Evolutionary conservation across 495 filamentous ascomycete species (phyloP), one percentile per base, ranked within the genome.

Genomic region (Sordaria brevicollis): DNA sequence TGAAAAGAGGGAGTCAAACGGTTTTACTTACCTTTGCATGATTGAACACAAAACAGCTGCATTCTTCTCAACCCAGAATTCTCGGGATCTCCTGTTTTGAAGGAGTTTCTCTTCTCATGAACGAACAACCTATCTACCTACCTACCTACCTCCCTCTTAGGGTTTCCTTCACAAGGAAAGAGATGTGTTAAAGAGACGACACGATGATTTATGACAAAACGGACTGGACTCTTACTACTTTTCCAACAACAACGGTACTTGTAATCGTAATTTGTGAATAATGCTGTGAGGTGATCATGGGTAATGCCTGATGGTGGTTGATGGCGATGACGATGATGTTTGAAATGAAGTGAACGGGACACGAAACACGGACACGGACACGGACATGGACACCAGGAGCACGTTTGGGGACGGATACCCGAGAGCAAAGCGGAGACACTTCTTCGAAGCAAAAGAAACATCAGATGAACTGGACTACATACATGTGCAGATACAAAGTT

Each of bases 31-130:
- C 3, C 5, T 25, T n/a, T 33, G 6, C 10, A 6, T 49, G 25
- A 21, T n/a, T 15, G 29, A 29, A 38, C 6, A 31, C n/a, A 29
- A 35, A 57, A 70, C 35, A 87, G 85, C 69, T 88, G 85, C 73
- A 85, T 88, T 69, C 68, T 88, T 65, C 70, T 88, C 9, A 88
- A 88, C 69, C 86, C 86, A 0, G 85, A 88, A 65, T 87, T 88
- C 66, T 85, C 84, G 6, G 83, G 84, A 3, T 85, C 84, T 2
- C 86, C 86, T 0, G 83, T 87, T 2, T 70, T 87, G 29, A 86
- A 85, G 68, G 86, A 88, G 66, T 88, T 88, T 71, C 77, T 88
- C 10, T 88, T 88, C 72, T 81, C 81, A 39, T 86, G 74, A 86
- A 13, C 35, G 38, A 65, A 65, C 31, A 25, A 34, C n/a, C n/a